A percentile compares a stretch with the other conserved stretches of the same genome.
These are phyloP conservation scores for Salix caprea DNA, from an alignment of 345 rosid genomes.

Conservation along the genomic window DNA sequence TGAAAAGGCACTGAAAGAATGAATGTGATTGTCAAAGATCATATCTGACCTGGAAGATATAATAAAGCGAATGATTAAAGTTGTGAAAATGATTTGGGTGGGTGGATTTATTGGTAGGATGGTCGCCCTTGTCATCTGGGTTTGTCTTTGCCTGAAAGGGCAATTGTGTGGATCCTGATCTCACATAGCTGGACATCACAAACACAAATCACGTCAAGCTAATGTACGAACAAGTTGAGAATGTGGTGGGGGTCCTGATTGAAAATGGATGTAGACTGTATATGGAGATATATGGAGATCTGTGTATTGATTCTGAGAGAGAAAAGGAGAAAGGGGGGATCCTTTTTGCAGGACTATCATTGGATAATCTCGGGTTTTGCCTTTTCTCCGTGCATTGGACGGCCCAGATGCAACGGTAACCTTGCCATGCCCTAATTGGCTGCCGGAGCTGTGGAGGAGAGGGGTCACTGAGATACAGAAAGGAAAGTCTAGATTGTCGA, in stretches of 20 bases:
- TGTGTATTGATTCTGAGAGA: not conserved
- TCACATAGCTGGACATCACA: slow-evolving; percentile 10
- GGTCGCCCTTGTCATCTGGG: not conserved
- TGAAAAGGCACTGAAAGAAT: not conserved
- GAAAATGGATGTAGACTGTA: not conserved
- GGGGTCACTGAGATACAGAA: not conserved
- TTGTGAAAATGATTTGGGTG: not conserved
- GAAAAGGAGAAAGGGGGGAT: not conserved
- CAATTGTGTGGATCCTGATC: not conserved
- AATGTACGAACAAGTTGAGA: not conserved
- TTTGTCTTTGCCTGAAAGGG: slow-evolving; percentile 11
- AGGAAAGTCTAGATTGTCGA: not conserved
- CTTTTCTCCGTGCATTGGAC: not conserved
- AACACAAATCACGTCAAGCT: not conserved
- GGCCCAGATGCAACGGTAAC: not conserved
- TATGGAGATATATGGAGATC: too few relatives aligned
- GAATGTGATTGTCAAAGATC: not conserved
- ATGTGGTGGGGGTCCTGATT: not conserved
- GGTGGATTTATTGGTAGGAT: not conserved
- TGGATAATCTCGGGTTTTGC: not conserved
- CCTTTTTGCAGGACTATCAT: not conserved
- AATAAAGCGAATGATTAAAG: slow-evolving; percentile 7
- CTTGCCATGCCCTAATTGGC: not conserved
- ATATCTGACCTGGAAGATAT: not conserved
- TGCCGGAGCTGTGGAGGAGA: not conserved